These are phyloP conservation scores for Lepiota brunneoincarnata DNA, from an alignment of 768 basidiomycete species.

Conservation along the genomic window DNA sequence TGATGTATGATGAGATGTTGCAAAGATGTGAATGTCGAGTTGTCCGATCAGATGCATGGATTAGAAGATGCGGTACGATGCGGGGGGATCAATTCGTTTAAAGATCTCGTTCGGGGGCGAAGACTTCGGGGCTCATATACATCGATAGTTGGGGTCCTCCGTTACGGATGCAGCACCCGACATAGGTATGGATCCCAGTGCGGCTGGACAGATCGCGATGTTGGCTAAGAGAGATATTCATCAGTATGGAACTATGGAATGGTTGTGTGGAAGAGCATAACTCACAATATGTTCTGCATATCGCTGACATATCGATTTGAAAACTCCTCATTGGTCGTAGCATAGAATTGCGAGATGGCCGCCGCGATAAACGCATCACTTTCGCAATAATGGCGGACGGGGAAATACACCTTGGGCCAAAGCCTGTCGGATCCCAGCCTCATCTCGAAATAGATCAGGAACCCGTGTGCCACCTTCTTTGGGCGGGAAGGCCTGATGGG, in stretches of 20 bases:
- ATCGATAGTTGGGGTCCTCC: conserved; percentile 17
- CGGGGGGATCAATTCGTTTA: background rate
- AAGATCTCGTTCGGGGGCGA: conserved; percentile 11
- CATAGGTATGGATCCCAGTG: conserved; percentile 20
- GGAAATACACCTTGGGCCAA: conserved; percentile 18
- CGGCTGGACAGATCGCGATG: conserved; percentile 15
- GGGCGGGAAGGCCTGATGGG: conserved; percentile 7
- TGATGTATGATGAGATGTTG: background rate
- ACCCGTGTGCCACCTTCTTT: conserved; percentile 11
- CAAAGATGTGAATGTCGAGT: background rate
- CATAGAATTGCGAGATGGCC: conserved; percentile 12
- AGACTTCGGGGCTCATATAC: conserved; percentile 18
- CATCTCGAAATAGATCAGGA: conserved; percentile 18
- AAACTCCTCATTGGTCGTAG: conserved; percentile 9
- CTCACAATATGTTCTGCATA: conserved; percentile 15
- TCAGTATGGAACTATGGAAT: background rate
- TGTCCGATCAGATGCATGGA: background rate
- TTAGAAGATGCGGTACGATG: background rate
- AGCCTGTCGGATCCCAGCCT: conserved; percentile 7
- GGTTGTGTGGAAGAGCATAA: background rate
- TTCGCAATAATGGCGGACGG: conserved; percentile 17
- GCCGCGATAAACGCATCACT: conserved; percentile 16
- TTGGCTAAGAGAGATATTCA: background rate
- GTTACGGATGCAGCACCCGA: conserved; percentile 16
- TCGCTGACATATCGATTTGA: conserved; percentile 11